These are phyloP conservation scores for Lachancea sp. DNA, from an alignment of 805 yeast genomes.

Conservation along the genomic window DNA sequence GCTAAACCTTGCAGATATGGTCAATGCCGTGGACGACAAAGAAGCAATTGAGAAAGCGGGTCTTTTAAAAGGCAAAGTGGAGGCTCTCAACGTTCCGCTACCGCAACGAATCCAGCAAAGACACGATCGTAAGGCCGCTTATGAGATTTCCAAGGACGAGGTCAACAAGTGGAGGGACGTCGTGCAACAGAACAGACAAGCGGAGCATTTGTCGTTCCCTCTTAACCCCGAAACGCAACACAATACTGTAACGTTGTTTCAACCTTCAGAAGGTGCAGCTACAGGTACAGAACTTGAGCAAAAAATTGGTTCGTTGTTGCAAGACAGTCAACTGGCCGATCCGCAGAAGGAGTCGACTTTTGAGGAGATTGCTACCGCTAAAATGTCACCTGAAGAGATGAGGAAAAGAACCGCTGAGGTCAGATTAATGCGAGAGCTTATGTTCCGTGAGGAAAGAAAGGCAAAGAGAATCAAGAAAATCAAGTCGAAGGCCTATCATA, in stretches of 20 bases:
- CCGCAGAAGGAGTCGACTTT: slow-evolving; percentile 75
- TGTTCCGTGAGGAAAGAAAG: slow-evolving; percentile 91
- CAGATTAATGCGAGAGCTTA: slow-evolving; percentile 86
- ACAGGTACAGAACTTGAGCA: slow-evolving; percentile 54
- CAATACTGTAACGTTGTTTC: slow-evolving; percentile 50
- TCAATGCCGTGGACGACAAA: slow-evolving; percentile 53
- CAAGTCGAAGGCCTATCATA: slow-evolving; percentile 83
- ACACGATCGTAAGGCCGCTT: slow-evolving; percentile 83
- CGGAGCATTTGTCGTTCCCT: slow-evolving; percentile 81
- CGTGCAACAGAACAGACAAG: slow-evolving; percentile 69
- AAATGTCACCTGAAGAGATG: slow-evolving; percentile 74
- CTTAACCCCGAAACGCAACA: slow-evolving; percentile 37
- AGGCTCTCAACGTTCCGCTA: slow-evolving; percentile 67
- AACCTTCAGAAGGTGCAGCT: slow-evolving; percentile 39
- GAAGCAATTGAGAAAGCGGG: slow-evolving; percentile 46
- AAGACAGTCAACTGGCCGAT: slow-evolving; percentile 60
- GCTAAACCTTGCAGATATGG: slow-evolving; percentile 67
- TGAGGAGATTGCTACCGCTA: slow-evolving; percentile 80
- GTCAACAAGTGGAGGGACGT: slow-evolving; percentile 84
- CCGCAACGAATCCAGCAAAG: slow-evolving; percentile 82
- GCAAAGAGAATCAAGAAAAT: slow-evolving; percentile 91
- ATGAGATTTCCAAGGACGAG: slow-evolving; percentile 80
- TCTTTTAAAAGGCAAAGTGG: slow-evolving; percentile 36
- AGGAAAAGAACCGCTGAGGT: slow-evolving; percentile 71
- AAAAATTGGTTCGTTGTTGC: slow-evolving; percentile 53